phyloP scores from a whole-genome alignment of 2,329 filamentous ascomycete genomes.

The Aspergillus flavus region DNA sequence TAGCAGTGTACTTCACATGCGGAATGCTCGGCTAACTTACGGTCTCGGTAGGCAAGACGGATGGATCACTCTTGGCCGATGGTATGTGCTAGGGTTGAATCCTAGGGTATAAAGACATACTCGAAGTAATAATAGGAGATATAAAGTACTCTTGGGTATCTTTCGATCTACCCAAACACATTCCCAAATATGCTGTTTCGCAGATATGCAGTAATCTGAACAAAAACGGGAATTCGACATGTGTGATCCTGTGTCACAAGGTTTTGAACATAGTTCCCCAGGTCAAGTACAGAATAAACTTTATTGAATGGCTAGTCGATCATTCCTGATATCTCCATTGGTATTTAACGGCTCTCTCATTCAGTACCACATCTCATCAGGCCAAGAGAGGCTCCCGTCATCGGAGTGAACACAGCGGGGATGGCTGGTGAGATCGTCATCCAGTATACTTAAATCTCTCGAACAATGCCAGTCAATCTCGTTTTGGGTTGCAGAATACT shows the following conservation, averaged over 20 bases:
- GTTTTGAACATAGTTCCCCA: not conserved
- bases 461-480: not conserved
- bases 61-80: not conserved
- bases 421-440: not conserved
- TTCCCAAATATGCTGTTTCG: not conserved
- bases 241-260: not conserved
- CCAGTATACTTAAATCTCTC: not conserved
- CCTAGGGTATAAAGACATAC: not conserved
- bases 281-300: not conserved
- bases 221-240: not conserved
- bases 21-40: constrained; percentile 25
- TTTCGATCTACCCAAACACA: not conserved
- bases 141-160: not conserved
- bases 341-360: not conserved
- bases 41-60: constrained; percentile 9
- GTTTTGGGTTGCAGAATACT: not conserved
- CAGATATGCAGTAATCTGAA: not conserved
- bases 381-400: not conserved
- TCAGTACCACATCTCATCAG: not conserved
- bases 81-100: not conserved
- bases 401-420: not conserved
- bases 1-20: constrained; percentile 25
- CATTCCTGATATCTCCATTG: not conserved
- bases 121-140: not conserved
- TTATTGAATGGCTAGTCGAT: not conserved